A percentile compares a stretch with the other conserved stretches of the same genome.
Conservation (phyloP, 73 alveolate genomes). For the Paramecium caudatum region DNA sequence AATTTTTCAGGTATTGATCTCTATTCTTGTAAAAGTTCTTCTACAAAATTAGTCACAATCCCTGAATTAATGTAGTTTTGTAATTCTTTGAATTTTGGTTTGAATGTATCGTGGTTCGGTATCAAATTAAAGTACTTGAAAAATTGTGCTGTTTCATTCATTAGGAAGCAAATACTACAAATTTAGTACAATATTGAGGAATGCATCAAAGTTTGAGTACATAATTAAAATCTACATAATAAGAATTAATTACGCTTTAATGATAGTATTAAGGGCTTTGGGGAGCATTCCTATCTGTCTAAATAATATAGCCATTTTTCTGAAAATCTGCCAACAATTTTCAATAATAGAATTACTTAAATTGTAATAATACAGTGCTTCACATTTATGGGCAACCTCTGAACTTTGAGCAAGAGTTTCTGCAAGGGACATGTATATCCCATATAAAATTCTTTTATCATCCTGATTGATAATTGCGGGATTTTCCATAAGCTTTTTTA, state of each 20-base stretch:
- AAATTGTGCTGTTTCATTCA: slow-evolving; percentile 2
- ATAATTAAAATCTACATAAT: slow-evolving; percentile 4
- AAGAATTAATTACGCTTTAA: slow-evolving; percentile 42
- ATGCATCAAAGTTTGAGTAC: neutral
- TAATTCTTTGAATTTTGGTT: too few relatives aligned
- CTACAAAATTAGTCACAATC: neutral
- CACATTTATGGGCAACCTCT: slow-evolving; percentile 8
- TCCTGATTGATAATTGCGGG: neutral
- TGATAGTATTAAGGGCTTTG: neutral
- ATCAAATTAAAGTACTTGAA: too few relatives aligned
- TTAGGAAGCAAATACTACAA: slow-evolving; percentile 25
- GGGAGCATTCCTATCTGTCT: slow-evolving; percentile 60
- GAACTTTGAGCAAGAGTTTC: slow-evolving; percentile 9
- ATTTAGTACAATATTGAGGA: neutral
- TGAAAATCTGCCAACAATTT: neutral
- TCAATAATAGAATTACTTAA: neutral
- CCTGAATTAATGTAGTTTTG: too few relatives aligned
- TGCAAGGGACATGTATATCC: slow-evolving; percentile 25
- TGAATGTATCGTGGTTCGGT: too few relatives aligned
- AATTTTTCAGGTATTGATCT: neutral
- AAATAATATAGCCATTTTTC: slow-evolving; percentile 31
- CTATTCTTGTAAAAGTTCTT: neutral
- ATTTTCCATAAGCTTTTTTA: slow-evolving; percentile 1
- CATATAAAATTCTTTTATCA: slow-evolving; percentile 31
- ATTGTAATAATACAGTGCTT: slow-evolving; percentile 33